A percentile compares a stretch with the other conserved stretches of the same genome.
These are phyloP conservation scores for Xylariaceae sp. DNA, from an alignment of 2,329 filamentous ascomycete genomes.

Conservation along the genomic window DNA sequence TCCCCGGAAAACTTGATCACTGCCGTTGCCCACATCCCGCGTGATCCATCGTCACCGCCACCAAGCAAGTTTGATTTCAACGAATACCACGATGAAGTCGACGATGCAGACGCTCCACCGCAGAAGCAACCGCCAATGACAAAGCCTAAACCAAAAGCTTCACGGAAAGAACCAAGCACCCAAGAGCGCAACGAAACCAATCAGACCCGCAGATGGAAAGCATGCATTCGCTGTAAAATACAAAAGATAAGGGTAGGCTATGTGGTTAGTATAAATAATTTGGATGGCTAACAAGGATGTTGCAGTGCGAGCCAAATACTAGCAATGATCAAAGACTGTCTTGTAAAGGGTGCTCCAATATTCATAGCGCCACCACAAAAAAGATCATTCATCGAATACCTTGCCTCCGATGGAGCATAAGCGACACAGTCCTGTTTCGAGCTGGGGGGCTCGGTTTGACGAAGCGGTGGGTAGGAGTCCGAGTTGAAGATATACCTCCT, in stretches of 20 bases:
- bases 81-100: too few relatives aligned
- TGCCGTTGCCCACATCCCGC: too few relatives aligned
- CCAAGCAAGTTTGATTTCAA: too few relatives aligned
- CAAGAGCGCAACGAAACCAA: constrained; percentile 20
- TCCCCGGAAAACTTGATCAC: too few relatives aligned
- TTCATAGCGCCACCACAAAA: constrained; percentile 36
- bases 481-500: constrained; percentile 37
- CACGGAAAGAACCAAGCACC: constrained; percentile 13
- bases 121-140: not conserved
- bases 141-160: constrained; percentile 11
- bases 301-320: constrained; percentile 37
- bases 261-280: not conserved
- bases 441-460: constrained; percentile 42
- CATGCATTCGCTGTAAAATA: constrained; percentile 43
- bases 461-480: constrained; percentile 37
- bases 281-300: constrained; percentile 10
- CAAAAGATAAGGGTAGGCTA: constrained; percentile 42
- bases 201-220: constrained; percentile 29
- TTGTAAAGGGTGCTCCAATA: constrained; percentile 39
- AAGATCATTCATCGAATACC: constrained; percentile 45
- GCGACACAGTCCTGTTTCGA: constrained; percentile 40
- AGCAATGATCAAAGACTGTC: constrained; percentile 26
- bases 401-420: constrained; percentile 43
- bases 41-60: too few relatives aligned
- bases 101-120: too few relatives aligned